Evolutionary conservation across 1,139 yeast species (phyloP).

Genomic region (Lodderomyces jiufengensis): DNA sequence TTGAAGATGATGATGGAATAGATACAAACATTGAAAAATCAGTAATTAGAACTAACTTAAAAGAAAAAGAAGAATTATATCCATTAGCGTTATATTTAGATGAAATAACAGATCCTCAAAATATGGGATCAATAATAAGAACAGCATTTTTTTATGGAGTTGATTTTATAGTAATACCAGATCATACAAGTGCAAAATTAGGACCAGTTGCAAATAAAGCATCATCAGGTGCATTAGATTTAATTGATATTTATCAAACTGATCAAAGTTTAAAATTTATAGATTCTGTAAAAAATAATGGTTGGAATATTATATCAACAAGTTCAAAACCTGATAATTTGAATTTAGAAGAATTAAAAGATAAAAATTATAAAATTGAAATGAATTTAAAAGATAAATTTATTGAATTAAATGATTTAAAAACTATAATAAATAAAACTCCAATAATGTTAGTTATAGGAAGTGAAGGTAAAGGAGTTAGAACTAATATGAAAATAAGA

Average conservation of each 20-base stretch:
- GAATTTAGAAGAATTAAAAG: conserved; percentile 21
- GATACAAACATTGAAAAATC: conserved; percentile 14
- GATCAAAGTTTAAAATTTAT: conserved; percentile 61
- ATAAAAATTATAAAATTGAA: conserved; percentile 19
- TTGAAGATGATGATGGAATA: conserved; percentile 11
- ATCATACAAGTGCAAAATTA: conserved; percentile 67
- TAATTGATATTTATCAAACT: conserved; percentile 57
- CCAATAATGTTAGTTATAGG: conserved; percentile 79
- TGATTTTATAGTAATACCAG: conserved; percentile 73
- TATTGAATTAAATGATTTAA: conserved; percentile 41
- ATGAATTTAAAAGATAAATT: conserved; percentile 26
- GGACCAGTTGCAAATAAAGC: conserved; percentile 79
- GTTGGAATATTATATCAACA: conserved; percentile 77
- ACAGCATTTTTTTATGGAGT: conserved; percentile 83
- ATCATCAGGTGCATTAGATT: conserved; percentile 85
- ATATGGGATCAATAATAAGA: conserved; percentile 81
- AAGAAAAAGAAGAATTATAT: conserved; percentile 23
- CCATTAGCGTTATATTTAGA: conserved; percentile 80
- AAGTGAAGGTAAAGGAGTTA: conserved; percentile 79
- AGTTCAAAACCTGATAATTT: conserved; percentile 32
- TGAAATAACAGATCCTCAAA: conserved; percentile 86
- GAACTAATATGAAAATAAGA: conserved; percentile 58
- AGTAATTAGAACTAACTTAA: conserved; percentile 15
- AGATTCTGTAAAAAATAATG: conserved; percentile 49
- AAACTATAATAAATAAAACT: conserved; percentile 35